Evolutionary conservation across 73 alveolate species (phyloP).

Genomic region (Breviolum minutum): DNA sequence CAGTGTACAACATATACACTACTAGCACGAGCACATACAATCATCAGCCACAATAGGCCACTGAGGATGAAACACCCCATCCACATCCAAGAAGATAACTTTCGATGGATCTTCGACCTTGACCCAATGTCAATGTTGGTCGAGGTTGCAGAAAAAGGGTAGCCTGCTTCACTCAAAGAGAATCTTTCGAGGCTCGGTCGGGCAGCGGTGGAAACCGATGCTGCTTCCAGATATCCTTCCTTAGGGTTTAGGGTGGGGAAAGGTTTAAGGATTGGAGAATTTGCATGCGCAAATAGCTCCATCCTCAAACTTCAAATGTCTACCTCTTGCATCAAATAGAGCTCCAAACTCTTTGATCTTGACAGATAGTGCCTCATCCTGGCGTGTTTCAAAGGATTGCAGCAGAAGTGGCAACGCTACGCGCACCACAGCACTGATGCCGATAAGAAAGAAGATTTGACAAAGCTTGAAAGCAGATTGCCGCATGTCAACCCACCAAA

Average conservation of each 20-base stretch:
- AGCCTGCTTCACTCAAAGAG: too few relatives aligned
- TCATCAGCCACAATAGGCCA: too few relatives aligned
- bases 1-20: too few relatives aligned
- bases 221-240: slow-evolving; percentile 82
- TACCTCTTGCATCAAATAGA: neutral
- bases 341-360: slow-evolving; percentile 40
- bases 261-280: neutral
- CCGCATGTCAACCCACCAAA: neutral
- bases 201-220: slow-evolving; percentile 93
- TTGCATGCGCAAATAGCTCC: neutral
- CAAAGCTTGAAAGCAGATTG: neutral
- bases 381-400: neutral
- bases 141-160: too few relatives aligned
- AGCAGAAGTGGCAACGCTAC: too few relatives aligned
- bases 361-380: slow-evolving; percentile 52
- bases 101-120: slow-evolving; percentile 79
- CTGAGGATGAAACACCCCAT: slow-evolving; percentile 52
- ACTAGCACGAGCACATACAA: too few relatives aligned
- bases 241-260: neutral
- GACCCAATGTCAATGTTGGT: too few relatives aligned
- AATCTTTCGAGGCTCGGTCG: neutral
- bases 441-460: neutral
- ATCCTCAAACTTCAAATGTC: neutral
- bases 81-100: slow-evolving; percentile 84
- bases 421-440: neutral